Percentiles rank a stretch among this genome's conserved stretches.
These are phyloP conservation scores for Jimgerdemannia flammicorona DNA, from an alignment of 192 early-diverging fungal species.

Conservation along the genomic window DNA sequence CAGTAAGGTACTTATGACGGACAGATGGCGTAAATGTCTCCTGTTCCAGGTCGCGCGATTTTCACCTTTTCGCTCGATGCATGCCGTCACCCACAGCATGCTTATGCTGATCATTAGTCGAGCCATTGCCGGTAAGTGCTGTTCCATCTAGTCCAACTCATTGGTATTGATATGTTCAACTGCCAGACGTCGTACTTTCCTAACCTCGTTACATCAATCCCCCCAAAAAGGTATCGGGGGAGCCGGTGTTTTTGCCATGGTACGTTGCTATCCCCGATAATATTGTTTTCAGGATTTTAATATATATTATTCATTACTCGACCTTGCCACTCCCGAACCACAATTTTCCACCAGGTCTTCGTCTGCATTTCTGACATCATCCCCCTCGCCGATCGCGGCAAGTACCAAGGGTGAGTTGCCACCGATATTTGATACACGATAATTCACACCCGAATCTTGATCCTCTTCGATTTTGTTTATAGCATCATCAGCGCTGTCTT, in stretches of 20 bases:
- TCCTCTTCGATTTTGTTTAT: too few species aligned
- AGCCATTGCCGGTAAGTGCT: conserved; percentile 38
- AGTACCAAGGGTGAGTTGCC: conserved; percentile 32
- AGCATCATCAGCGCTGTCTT: conserved; percentile 30
- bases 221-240: conserved; percentile 49
- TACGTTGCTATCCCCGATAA: too few species aligned
- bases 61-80: background rate
- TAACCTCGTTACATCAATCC: too few species aligned
- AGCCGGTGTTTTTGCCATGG: conserved; percentile 32
- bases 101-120: conserved; percentile 57
- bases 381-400: conserved; percentile 77
- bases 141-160: too few species aligned
- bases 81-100: conserved; percentile 15
- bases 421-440: too few species aligned
- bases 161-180: background rate
- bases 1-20: conserved; percentile 31
- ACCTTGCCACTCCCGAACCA: too few species aligned
- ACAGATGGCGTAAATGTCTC: conserved; percentile 2
- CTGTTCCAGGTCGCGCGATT: background rate
- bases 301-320: too few species aligned
- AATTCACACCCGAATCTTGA: too few species aligned
- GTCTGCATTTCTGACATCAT: conserved; percentile 88
- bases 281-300: too few species aligned
- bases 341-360: conserved; percentile 53
- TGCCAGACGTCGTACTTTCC: too few species aligned